These are phyloP conservation scores for Senecio squalidus DNA, from an alignment of 140 eudicot genomes.

Conservation along the genomic window DNA sequence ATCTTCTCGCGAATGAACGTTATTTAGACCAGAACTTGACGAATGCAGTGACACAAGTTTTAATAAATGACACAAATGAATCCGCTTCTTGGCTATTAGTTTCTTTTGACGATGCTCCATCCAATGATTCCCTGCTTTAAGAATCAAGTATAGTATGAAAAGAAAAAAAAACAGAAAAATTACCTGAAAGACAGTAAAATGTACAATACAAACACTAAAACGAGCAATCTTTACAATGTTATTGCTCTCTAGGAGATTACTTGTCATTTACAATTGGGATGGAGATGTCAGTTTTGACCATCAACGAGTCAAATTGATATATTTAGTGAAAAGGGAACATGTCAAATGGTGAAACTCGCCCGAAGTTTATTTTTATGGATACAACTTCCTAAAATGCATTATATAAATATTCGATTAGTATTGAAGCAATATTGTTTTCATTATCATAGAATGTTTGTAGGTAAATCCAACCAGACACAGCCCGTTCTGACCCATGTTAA, in stretches of 20 bases:
- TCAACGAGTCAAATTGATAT: background rate
- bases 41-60: slow-evolving; percentile 42
- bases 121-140: slow-evolving; percentile 49
- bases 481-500: background rate
- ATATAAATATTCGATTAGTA: background rate
- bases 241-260: background rate
- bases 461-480: background rate
- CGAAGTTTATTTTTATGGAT: background rate
- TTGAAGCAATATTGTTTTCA: background rate
- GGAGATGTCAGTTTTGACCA: background rate
- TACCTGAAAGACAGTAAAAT: background rate
- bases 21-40: slow-evolving; percentile 62
- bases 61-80: slow-evolving; percentile 36
- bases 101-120: slow-evolving; percentile 32
- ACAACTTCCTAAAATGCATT: background rate
- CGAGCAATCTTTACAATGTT: background rate
- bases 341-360: background rate
- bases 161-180: background rate
- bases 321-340: background rate
- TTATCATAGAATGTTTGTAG: background rate
- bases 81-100: slow-evolving; percentile 31
- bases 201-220: background rate
- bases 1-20: slow-evolving; percentile 10
- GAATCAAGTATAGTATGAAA: slow-evolving; percentile 3
- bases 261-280: background rate